These are phyloP conservation scores for Penicillium odoratum DNA, from an alignment of 495 filamentous ascomycete genomes.

Conservation along the genomic window DNA sequence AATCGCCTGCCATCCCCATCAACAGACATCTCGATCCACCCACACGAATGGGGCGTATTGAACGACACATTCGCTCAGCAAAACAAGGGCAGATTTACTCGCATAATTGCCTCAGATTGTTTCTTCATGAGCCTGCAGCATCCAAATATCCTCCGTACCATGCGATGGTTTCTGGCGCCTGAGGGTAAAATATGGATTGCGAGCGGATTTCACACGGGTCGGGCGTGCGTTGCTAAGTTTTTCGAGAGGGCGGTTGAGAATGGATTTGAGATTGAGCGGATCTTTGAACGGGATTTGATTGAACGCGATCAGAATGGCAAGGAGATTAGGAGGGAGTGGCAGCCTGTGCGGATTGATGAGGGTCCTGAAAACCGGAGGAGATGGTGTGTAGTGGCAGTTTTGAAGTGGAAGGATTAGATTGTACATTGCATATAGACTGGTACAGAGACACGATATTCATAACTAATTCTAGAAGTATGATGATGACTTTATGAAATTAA, in stretches of 20 bases:
- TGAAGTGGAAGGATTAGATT: constrained; percentile 43
- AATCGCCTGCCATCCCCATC: constrained; percentile 19
- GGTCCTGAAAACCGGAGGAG: constrained; percentile 65
- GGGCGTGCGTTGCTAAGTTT: constrained; percentile 68
- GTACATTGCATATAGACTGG: neutral
- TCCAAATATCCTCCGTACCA: constrained; percentile 64
- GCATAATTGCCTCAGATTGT: constrained; percentile 80
- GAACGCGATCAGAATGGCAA: constrained; percentile 51
- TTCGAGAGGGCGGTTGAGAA: constrained; percentile 59
- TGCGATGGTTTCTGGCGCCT: constrained; percentile 68
- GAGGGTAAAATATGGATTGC: constrained; percentile 64
- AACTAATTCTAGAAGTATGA: neutral
- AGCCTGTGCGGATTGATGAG: constrained; percentile 53
- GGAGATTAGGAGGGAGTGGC: constrained; percentile 66
- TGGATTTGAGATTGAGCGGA: constrained; percentile 66
- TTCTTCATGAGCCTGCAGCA: constrained; percentile 85
- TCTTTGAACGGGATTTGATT: constrained; percentile 74
- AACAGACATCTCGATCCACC: constrained; percentile 45
- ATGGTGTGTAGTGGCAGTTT: constrained; percentile 74
- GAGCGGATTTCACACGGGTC: constrained; percentile 82
- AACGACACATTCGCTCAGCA: constrained; percentile 51
- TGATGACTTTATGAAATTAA: too few relatives aligned
- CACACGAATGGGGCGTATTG: constrained; percentile 75
- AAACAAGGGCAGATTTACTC: constrained; percentile 56
- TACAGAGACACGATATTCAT: neutral